phyloP scores from a whole-genome alignment of 805 yeast species.

The Kodamaea jinghongensis region DNA sequence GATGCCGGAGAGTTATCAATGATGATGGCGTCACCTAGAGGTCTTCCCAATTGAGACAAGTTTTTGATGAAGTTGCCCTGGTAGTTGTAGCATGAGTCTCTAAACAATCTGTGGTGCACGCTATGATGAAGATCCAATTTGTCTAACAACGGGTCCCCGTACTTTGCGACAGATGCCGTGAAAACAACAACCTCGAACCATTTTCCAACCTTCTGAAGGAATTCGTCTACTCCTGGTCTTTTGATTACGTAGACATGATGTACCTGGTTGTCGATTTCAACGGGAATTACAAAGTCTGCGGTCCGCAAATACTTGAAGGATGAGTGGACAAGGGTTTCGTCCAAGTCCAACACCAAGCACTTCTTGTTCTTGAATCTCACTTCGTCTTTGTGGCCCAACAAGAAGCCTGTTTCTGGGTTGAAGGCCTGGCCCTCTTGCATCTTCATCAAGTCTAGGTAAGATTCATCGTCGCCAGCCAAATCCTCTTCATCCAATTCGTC shows the following conservation, averaged over 20 bases:
- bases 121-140: constrained; percentile 73
- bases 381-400: constrained; percentile 55
- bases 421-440: constrained; percentile 72
- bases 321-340: constrained; percentile 95
- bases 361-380: constrained; percentile 59
- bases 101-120: constrained; percentile 86
- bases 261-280: constrained; percentile 86
- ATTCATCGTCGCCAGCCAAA: constrained; percentile 19
- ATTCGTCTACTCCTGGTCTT: constrained; percentile 97
- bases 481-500: constrained; percentile 23
- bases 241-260: constrained; percentile 96
- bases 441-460: constrained; percentile 54
- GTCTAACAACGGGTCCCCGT: constrained; percentile 93
- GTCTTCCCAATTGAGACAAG: constrained; percentile 91
- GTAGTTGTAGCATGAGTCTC: constrained; percentile 91
- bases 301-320: constrained; percentile 87
- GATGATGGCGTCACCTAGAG: constrained; percentile 78
- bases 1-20: constrained; percentile 98
- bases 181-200: constrained; percentile 93
- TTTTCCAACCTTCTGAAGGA: constrained; percentile 76
- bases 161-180: constrained; percentile 92
- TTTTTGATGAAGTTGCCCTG: constrained; percentile 95
- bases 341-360: constrained; percentile 87
- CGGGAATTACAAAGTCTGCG: constrained; percentile 96
- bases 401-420: constrained; percentile 58